These are phyloP conservation scores for Alectoria sarmentosa DNA, from an alignment of 495 filamentous ascomycete species.

Conservation along the genomic window DNA sequence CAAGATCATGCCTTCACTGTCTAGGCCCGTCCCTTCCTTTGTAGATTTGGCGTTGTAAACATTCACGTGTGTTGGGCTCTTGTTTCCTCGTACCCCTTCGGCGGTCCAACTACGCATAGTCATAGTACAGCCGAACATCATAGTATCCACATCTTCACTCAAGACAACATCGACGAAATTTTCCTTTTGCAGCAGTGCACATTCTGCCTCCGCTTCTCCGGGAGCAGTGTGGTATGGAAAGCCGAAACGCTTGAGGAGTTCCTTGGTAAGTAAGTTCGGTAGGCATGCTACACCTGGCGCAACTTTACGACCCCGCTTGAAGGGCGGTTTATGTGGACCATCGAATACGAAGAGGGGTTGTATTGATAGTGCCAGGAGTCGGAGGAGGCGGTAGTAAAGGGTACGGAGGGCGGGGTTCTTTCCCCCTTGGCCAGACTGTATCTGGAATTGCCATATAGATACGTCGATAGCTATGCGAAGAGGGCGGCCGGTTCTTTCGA, in stretches of 20 bases:
- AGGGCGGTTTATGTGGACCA: slow-evolving; percentile 78
- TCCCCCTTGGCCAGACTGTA: slow-evolving; percentile 77
- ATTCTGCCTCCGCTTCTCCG: slow-evolving; percentile 96
- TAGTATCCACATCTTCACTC: slow-evolving; percentile 93
- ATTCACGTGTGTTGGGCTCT: slow-evolving; percentile 79
- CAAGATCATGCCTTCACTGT: slow-evolving; percentile 84
- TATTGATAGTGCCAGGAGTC: slow-evolving; percentile 70
- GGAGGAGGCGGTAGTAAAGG: slow-evolving; percentile 84
- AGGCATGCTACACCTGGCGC: slow-evolving; percentile 37
- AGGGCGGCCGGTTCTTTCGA: slow-evolving; percentile 62
- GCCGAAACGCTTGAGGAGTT: slow-evolving; percentile 75
- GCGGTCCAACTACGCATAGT: slow-evolving; percentile 80
- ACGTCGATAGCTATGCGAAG: slow-evolving; percentile 89
- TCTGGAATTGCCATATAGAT: slow-evolving; percentile 96
- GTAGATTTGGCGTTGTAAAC: slow-evolving; percentile 57
- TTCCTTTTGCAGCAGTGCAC: slow-evolving; percentile 73
- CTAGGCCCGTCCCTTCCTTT: slow-evolving; percentile 50
- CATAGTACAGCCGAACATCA: slow-evolving; percentile 88
- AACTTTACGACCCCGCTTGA: slow-evolving; percentile 75
- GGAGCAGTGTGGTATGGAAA: slow-evolving; percentile 83
- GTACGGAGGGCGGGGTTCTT: slow-evolving; percentile 87
- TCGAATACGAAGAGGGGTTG: slow-evolving; percentile 95
- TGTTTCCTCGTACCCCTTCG: slow-evolving; percentile 53
- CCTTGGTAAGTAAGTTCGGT: slow-evolving; percentile 54
- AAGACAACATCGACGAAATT: slow-evolving; percentile 92